Base-by-base conservation (phyloP, 108 stramenopile species). In the Mayamaea pseudoterrestris region DNA sequence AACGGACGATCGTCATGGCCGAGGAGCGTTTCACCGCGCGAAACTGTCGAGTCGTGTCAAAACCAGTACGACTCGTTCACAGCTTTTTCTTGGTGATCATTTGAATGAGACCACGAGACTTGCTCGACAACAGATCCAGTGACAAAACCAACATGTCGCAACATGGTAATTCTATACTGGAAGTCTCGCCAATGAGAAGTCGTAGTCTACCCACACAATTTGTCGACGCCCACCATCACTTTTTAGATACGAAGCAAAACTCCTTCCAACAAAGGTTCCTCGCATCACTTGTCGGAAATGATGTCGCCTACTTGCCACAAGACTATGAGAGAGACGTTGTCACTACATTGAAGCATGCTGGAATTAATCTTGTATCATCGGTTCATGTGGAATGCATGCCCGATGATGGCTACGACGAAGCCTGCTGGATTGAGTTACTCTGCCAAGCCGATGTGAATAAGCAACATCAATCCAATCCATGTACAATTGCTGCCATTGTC, bases 321-420 rank as follows among this genome's bases (percentile, higher is more conserved):
- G 50, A 80, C 20, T 86, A 86, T 49, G 40, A 53, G 5, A 30
- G 43, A 12, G 79, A 86, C 58, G 64, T 78, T 1, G 58, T 75
- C 24, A 41, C 50, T 22, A 61, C 68, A 1, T 42, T 77, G 18
- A 11, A 46, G 29, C 29, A 63, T 20, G 50, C 60, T 3, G 69
- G 67, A 16, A 65, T 80, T 18, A 52, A 41, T 1, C 20, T 80
- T 37, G 26, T 24, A 40, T 68, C 66, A 12, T 57, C 67, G 22
- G 72, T 81, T 18, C 84, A 87, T 47, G 77, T 87, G 35, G 84
- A 87, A 50, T 72, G 74, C 26, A 68, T 87, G 59, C 80, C 80
- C 9, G 80, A 87, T 62, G 41, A 61, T 63, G 78, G 80, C 9
- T 40, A 58, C 0, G 50, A 47, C 18, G 84, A 87, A 65, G 72